Conservation (phyloP, 1,284 basidiomycete species). For the Pisolithus thermaeus region DNA sequence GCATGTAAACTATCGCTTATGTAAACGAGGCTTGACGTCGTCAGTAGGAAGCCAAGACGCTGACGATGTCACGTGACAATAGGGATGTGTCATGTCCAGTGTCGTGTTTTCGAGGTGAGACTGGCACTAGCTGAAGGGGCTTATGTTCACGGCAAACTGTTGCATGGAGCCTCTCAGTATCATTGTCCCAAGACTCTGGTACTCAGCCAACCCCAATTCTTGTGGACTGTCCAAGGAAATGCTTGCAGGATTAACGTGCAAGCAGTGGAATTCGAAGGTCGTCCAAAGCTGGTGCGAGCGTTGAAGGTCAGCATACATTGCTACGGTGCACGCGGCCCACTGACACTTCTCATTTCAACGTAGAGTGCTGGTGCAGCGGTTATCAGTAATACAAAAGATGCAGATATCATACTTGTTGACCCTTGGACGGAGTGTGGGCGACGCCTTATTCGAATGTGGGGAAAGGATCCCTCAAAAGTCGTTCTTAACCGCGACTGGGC, state of each 20-base stretch:
- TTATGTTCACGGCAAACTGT: no score
- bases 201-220: constrained; percentile 19
- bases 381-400: constrained; percentile 39
- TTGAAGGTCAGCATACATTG: constrained; percentile 38
- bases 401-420: constrained; percentile 54
- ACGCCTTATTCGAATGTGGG: constrained; percentile 53
- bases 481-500: constrained; percentile 45
- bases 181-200: constrained; percentile 12
- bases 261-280: constrained; percentile 41
- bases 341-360: not conserved
- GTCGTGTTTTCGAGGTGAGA: no score
- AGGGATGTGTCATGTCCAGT: no score
- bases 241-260: constrained; percentile 44
- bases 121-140: no score
- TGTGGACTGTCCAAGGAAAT: constrained; percentile 18
- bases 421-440: constrained; percentile 44
- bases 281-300: constrained; percentile 45
- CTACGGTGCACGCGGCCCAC: not conserved
- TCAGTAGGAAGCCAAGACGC: no score
- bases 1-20: no score
- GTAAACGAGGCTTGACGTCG: no score
- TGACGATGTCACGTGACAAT: not conserved
- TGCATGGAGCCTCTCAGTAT: constrained; percentile 20
- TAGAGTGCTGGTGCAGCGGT: constrained; percentile 51
- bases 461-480: constrained; percentile 40